Evolutionary conservation across 1,284 basidiomycete species (phyloP).

Genomic region (Microbotryum lychnidis-dioicae): DNA sequence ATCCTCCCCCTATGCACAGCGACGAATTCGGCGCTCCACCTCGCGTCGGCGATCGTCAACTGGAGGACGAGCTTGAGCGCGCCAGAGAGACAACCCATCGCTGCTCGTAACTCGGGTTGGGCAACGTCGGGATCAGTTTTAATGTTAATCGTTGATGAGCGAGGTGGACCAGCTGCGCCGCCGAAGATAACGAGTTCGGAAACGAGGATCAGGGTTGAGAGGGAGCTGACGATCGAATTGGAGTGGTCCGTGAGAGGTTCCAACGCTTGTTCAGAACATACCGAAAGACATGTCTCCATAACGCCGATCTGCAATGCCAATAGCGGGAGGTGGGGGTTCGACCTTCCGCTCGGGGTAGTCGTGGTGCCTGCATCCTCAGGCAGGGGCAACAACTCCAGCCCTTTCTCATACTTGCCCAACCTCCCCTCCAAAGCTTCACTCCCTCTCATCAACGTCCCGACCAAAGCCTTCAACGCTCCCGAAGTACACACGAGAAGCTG

Average conservation of each 20-base stretch:
- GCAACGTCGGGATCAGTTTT: background rate
- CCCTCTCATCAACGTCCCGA: slow-evolving; percentile 3
- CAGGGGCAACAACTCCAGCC: background rate
- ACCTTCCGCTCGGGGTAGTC: too few relatives aligned
- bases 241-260: background rate
- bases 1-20: background rate
- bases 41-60: slow-evolving; percentile 4
- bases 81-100: background rate
- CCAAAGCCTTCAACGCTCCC: slow-evolving; percentile 11
- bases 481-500: slow-evolving; percentile 21
- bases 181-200: background rate
- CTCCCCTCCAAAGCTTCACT: background rate
- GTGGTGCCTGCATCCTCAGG: background rate
- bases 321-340: too few relatives aligned
- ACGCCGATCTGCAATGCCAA: too few relatives aligned
- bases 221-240: slow-evolving; percentile 2
- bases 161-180: background rate
- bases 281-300: too few relatives aligned
- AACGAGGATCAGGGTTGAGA: background rate
- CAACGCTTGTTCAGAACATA: too few relatives aligned
- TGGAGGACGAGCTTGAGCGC: slow-evolving; percentile 5
- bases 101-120: background rate
- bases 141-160: background rate
- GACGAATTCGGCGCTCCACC: slow-evolving; percentile 8
- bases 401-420: slow-evolving; percentile 8